Base-by-base conservation (phyloP, 169 alveolate genomes). In the Theileria sp. region DNA sequence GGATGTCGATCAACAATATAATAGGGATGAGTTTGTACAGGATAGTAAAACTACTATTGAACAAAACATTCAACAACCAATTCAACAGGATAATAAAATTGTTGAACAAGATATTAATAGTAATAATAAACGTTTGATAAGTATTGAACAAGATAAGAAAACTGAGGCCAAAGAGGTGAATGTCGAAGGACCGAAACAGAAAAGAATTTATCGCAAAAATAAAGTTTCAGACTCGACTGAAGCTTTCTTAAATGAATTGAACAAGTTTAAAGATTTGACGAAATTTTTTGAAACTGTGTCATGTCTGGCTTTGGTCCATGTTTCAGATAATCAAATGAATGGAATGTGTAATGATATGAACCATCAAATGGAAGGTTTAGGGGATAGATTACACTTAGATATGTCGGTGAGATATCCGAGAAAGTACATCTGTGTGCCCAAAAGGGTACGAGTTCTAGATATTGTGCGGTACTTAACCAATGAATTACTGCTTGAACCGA, bases 391-490 rank as follows among this genome's bases (percentile, higher is more conserved):
- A 25, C 21, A 21, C 49, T 21, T n/a, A 12, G 51, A 26, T 36
- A 51, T 19, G 10, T 7, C 58, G 5, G 58, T 2, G 3, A 75
- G 34, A 58, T 58, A 56, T 50, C 87, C 79, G 0, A 49, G 89
- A 56, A 78, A 34, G 61, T 80, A 80, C 26, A 75, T 80, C n/a
- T 74, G 78, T 19, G 87, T 80, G 19, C 86, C 84, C 1, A 80
- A 56, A 23, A 30, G 51, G 30, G 3, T 32, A 38, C 44, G n/a
- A 3, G 56, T 80, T 7, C 1, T 80, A 21, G 88, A 80, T 19
- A 21, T 80, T 26, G 23, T 38, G 25, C 10, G 23, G 5, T 75
- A 54, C 15, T 6, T 80, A 25, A 8, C 17, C 30, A 56, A 38
- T 13, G 73, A 54, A 49, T n/a, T 54, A 30, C 3, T 17, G 30